These are phyloP conservation scores for Gelatoporia subvermispora DNA, from an alignment of 768 basidiomycete species.

Conservation along the genomic window DNA sequence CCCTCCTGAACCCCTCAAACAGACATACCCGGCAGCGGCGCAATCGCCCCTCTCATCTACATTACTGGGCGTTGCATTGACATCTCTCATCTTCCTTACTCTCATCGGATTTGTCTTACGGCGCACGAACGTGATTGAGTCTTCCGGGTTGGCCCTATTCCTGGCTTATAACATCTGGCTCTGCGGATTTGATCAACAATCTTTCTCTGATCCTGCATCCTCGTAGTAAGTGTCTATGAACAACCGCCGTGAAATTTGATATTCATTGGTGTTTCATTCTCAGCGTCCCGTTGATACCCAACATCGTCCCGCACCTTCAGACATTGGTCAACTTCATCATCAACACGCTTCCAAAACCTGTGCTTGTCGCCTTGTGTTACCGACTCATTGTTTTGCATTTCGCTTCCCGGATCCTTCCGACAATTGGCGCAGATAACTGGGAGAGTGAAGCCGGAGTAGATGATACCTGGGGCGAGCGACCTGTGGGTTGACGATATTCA, in stretches of 20 bases:
- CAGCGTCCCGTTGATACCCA: conserved; percentile 72
- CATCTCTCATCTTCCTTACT: conserved; percentile 86
- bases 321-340: conserved; percentile 76
- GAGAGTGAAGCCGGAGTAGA: conserved; percentile 60
- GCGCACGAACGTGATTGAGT: conserved; percentile 90
- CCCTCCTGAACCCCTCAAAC: conserved; percentile 3
- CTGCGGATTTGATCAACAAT: conserved; percentile 73
- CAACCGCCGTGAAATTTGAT: not conserved
- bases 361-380: conserved; percentile 74
- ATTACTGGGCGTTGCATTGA: conserved; percentile 80
- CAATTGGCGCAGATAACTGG: conserved; percentile 80
- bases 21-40: conserved; percentile 82
- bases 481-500: conserved; percentile 39
- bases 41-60: conserved; percentile 85
- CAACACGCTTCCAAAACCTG: conserved; percentile 82
- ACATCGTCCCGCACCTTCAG: conserved; percentile 78
- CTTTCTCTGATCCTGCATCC: conserved; percentile 67
- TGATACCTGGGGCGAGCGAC: conserved; percentile 67
- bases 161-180: conserved; percentile 91
- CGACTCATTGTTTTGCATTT: conserved; percentile 77
- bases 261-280: conserved; percentile 3
- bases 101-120: conserved; percentile 86
- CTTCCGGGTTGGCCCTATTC: conserved; percentile 80
- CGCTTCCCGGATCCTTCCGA: conserved; percentile 78
- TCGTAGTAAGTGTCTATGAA: conserved; percentile 56